Evolutionary conservation across 345 rosid species (phyloP), one percentile per base, ranked within the genome.

Genomic region (Eucalyptus dawsonii): DNA sequence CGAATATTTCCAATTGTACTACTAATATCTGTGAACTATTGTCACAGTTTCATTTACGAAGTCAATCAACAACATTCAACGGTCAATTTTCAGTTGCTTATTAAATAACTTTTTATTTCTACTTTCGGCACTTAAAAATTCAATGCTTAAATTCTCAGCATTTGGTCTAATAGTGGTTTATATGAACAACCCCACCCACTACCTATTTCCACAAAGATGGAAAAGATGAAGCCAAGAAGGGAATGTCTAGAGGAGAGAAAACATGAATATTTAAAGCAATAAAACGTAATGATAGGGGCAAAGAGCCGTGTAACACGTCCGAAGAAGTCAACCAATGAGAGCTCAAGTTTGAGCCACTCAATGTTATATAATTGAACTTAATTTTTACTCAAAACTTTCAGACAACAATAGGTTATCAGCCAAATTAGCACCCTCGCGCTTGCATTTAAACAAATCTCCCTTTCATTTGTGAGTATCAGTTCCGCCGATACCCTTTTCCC

Each of bases 401-500:
- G 11, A 14, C 22, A 67, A 67, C 31, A 67, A 15, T 1, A 50
- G 50, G 50, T 67, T 67, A n/a, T n/a, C 16, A 5, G 11, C 76
- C 9, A 67, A 67, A 14, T n/a, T n/a, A 31, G 72, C 31, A 29
- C 72, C 37, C 17, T 29, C 2, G 37, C 72, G 7, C 37, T 65
- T 29, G 9, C 8, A n/a, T 34, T 34, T 65, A 14, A 65, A n/a
- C 37, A 29, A 65, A 29, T 65, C 37, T 65, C 34, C 37, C 37
- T 29, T 65, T 14, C 72, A 29, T 14, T 29, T 65, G 72, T 65
- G 72, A 14, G 10, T 65, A 29, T 65, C 19, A 8, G 19, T 29
- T 29, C 37, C 19, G 5, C 14, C 5, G 0, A 7, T 29, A 1
- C 3, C 0, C 34, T 29, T 65, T 65, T 65, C 19, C 17, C 17